A percentile compares a stretch with the other conserved stretches of the same genome.
Conservation (phyloP, 257 asterid genomes). For the Mitragyna speciosa region DNA sequence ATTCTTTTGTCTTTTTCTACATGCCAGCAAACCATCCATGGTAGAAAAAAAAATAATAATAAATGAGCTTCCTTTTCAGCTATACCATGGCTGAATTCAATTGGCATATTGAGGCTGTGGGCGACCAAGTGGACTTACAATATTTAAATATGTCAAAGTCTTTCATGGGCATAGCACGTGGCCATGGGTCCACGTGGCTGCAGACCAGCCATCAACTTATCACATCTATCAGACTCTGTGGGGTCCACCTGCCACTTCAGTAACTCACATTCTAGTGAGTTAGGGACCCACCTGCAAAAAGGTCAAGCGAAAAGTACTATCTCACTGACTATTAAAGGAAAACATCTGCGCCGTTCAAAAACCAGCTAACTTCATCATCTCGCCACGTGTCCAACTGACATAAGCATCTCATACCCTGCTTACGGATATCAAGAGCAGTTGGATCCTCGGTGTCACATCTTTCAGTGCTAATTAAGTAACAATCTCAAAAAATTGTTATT, state of each 20-base stretch:
- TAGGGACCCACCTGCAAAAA: constrained; percentile 37
- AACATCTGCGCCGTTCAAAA: constrained; percentile 23
- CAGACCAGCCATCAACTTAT: constrained; percentile 6
- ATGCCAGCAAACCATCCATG: no score
- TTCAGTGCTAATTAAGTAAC: no score
- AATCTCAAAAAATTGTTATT: no score
- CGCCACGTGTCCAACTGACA: constrained; percentile 38
- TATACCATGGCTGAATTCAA: no score
- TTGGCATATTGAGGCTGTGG: background rate
- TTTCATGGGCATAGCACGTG: constrained; percentile 8
- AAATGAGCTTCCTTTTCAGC: no score
- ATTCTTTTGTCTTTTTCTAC: no score
- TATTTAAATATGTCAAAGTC: constrained; percentile 7
- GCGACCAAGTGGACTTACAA: background rate
- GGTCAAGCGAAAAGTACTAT: constrained; percentile 23
- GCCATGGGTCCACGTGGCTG: constrained; percentile 24
- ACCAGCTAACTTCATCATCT: constrained; percentile 3
- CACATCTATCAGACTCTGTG: background rate
- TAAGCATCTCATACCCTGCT: constrained; percentile 11
- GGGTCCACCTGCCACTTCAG: constrained; percentile 34
- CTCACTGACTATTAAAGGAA: background rate
- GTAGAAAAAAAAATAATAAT: no score
- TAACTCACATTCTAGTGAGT: background rate
- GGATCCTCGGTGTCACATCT: no score
- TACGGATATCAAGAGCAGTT: no score